phyloP scores from a whole-genome alignment of 1,284 basidiomycete species.

The Moesziomyces antarcticus region DNA sequence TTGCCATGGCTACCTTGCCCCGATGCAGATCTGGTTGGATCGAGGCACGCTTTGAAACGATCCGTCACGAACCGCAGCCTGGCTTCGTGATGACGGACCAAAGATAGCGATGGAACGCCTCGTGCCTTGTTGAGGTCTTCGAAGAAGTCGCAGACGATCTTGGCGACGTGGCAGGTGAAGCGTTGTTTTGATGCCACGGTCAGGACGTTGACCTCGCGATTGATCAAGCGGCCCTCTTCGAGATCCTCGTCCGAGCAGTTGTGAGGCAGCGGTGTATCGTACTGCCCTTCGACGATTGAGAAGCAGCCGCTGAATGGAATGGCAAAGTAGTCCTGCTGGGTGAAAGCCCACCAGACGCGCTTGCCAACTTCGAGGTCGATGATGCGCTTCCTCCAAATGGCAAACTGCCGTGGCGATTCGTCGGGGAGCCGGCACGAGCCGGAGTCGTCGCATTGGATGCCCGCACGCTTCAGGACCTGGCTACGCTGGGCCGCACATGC shows the following conservation, averaged over 20 bases:
- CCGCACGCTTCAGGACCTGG: slow-evolving; percentile 25
- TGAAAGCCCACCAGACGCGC: slow-evolving; percentile 53
- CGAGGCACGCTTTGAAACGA: slow-evolving; percentile 40
- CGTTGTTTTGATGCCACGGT: slow-evolving; percentile 50
- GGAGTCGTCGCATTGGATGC: slow-evolving; percentile 16
- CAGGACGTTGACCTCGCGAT: slow-evolving; percentile 43
- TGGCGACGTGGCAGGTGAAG: slow-evolving; percentile 47
- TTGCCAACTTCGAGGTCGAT: slow-evolving; percentile 53
- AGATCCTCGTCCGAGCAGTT: slow-evolving; percentile 49
- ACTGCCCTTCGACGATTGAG: slow-evolving; percentile 47
- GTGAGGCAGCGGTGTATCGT: slow-evolving; percentile 52
- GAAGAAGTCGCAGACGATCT: slow-evolving; percentile 53
- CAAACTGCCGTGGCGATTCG: slow-evolving; percentile 37
- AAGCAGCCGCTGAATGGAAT: slow-evolving; percentile 51
- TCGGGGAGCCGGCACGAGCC: slow-evolving; percentile 34
- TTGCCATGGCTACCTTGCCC: slow-evolving; percentile 1
- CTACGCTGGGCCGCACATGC: slow-evolving; percentile 27
- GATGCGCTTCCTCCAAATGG: slow-evolving; percentile 44
- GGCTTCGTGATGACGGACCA: slow-evolving; percentile 42
- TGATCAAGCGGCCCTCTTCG: slow-evolving; percentile 38
- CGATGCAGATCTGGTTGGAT: slow-evolving; percentile 17
- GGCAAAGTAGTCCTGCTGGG: slow-evolving; percentile 53
- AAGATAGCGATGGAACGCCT: slow-evolving; percentile 25
- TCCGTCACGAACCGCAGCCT: slow-evolving; percentile 46
- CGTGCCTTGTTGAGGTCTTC: slow-evolving; percentile 42